Percentiles rank a stretch among this genome's conserved stretches.
Conservation (phyloP, 1,139 yeast species). For the Pichia sp. region DNA sequence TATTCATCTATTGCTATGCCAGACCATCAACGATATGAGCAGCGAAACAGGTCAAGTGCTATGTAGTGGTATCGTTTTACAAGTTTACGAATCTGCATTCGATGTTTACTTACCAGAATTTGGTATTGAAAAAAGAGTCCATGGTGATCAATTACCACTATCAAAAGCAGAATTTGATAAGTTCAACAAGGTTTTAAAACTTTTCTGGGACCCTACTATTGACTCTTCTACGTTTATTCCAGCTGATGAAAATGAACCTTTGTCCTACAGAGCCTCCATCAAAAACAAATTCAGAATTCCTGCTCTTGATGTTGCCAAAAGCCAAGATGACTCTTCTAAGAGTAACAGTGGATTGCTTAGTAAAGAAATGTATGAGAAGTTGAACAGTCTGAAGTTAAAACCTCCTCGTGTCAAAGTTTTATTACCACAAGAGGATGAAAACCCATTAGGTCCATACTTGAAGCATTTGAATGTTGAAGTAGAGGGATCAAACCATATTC, state of each 20-base stretch:
- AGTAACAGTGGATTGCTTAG: conserved; percentile 36
- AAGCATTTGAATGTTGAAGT: conserved; percentile 51
- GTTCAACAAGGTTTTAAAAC: conserved; percentile 60
- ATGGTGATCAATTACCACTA: conserved; percentile 93
- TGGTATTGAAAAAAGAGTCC: conserved; percentile 96
- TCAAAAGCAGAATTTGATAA: conserved; percentile 90
- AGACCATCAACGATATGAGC: conserved; percentile 76
- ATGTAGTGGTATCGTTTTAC: conserved; percentile 82
- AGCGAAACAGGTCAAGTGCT: conserved; percentile 74
- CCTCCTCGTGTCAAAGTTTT: conserved; percentile 53
- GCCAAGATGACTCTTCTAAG: conserved; percentile 39
- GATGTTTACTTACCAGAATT: conserved; percentile 92
- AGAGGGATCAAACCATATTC: conserved; percentile 63
- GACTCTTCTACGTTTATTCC: conserved; percentile 92
- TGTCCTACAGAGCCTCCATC: conserved; percentile 72
- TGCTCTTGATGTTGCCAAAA: conserved; percentile 65
- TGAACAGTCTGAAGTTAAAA: conserved; percentile 46
- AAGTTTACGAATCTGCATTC: conserved; percentile 93
- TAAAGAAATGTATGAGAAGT: conserved; percentile 44
- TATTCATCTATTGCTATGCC: conserved; percentile 77
- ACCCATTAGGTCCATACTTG: conserved; percentile 55
- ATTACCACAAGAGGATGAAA: conserved; percentile 22
- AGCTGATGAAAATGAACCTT: conserved; percentile 74
- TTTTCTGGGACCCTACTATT: conserved; percentile 88
- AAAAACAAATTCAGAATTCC: conserved; percentile 75